Conservation (phyloP, 805 yeast species). For the Lachancea lanzarotensis region DNA sequence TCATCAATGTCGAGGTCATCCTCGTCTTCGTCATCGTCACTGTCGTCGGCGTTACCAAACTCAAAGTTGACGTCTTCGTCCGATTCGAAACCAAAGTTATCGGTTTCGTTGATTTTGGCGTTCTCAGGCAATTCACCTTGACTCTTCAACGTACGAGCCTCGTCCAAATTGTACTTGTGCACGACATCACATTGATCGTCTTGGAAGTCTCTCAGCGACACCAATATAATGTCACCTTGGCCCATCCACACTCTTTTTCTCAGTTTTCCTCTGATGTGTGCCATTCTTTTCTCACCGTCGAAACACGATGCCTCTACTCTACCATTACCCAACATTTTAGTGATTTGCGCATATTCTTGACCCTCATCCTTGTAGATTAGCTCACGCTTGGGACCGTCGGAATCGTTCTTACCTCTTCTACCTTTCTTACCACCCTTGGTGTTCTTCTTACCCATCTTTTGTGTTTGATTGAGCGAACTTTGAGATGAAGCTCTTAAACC, state of each 20-base stretch:
- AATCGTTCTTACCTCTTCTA: slow-evolving; percentile 97
- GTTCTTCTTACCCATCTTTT: slow-evolving; percentile 34
- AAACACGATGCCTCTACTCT: slow-evolving; percentile 93
- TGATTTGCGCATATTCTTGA: slow-evolving; percentile 97
- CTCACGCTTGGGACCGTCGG: slow-evolving; percentile 89
- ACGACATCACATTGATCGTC: slow-evolving; percentile 98
- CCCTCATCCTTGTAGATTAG: slow-evolving; percentile 88
- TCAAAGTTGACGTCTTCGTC: slow-evolving; percentile 98
- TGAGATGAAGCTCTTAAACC: too few relatives aligned
- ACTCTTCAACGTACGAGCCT: slow-evolving; percentile 91
- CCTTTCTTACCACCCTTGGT: slow-evolving; percentile 79
- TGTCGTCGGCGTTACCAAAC: slow-evolving; percentile 88
- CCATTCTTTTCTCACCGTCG: slow-evolving; percentile 90
- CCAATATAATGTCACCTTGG: slow-evolving; percentile 95
- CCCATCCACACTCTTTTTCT: slow-evolving; percentile 99
- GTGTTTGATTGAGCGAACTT: background rate
- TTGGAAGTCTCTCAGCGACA: slow-evolving; percentile 96
- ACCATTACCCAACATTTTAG: slow-evolving; percentile 98
- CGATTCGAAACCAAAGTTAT: slow-evolving; percentile 91
- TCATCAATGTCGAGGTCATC: slow-evolving; percentile 87
- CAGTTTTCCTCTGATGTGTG: slow-evolving; percentile 97
- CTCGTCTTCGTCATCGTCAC: slow-evolving; percentile 59
- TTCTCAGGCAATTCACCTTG: slow-evolving; percentile 96
- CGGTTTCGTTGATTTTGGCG: slow-evolving; percentile 96
- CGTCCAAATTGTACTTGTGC: slow-evolving; percentile 93